phyloP scores from a whole-genome alignment of 1,284 basidiomycete species.

The Leccinum brunneo-olivaceum region DNA sequence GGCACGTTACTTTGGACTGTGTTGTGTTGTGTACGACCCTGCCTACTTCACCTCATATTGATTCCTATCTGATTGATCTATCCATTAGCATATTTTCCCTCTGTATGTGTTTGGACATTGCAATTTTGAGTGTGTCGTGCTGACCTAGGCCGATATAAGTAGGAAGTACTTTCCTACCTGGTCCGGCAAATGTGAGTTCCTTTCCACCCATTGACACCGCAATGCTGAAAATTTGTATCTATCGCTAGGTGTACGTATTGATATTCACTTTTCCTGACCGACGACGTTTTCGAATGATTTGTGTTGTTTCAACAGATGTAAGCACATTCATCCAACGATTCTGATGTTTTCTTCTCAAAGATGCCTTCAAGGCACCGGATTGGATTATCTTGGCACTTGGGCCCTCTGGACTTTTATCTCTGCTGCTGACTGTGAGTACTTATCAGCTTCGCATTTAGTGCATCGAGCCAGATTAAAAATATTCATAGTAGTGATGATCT shows the following conservation, averaged over 20 bases:
- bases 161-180: not conserved
- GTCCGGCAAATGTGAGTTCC: not conserved
- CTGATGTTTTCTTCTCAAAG: too few relatives aligned
- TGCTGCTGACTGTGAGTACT: not conserved
- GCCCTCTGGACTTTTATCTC: not conserved
- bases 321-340: too few relatives aligned
- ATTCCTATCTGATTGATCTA: not conserved
- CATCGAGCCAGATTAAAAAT: too few relatives aligned
- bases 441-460: too few relatives aligned
- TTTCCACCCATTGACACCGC: not conserved
- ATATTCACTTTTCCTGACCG: not conserved
- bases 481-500: not conserved
- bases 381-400: too few relatives aligned
- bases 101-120: not conserved
- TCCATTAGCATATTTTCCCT: not conserved
- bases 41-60: not conserved
- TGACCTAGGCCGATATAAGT: not conserved
- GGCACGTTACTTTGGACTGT: not conserved
- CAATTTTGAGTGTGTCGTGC: not conserved
- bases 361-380: too few relatives aligned
- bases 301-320: too few relatives aligned
- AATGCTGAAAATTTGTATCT: not conserved
- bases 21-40: not conserved
- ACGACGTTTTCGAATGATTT: too few relatives aligned
- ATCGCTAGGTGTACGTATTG: not conserved